Percentiles rank a stretch among this genome's conserved stretches.
phyloP scores from a whole-genome alignment of 176 grass and related monocot genomes.

The Poa annua region DNA sequence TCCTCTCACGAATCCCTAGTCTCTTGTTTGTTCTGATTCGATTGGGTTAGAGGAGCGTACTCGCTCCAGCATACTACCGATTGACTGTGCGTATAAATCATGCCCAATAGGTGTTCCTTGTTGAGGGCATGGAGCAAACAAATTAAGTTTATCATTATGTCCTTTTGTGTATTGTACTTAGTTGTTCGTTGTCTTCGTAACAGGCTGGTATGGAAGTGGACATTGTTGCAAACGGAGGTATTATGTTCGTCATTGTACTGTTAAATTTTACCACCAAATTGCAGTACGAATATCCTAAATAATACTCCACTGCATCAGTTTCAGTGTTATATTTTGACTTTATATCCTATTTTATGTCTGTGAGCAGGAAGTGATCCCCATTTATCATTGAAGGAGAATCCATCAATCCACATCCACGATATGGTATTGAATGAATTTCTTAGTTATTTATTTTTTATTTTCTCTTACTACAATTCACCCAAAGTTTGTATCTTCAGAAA shows the following conservation, averaged over 20 bases:
- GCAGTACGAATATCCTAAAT: background rate
- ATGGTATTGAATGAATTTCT: slow-evolving; percentile 59
- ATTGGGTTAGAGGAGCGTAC: background rate
- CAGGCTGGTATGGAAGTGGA: slow-evolving; percentile 92
- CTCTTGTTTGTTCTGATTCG: slow-evolving; percentile 2
- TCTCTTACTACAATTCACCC: slow-evolving; percentile 24
- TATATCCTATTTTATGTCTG: slow-evolving; percentile 30
- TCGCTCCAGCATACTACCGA: slow-evolving; percentile 4
- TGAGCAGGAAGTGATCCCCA: slow-evolving; percentile 87
- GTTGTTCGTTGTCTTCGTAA: slow-evolving; percentile 22
- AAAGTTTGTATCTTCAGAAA: slow-evolving; percentile 48
- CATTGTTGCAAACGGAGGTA: slow-evolving; percentile 96
- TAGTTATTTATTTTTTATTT: background rate
- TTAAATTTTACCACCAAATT: background rate
- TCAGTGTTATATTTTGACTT: background rate
- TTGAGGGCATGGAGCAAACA: background rate
- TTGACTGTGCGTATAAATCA: too few species aligned
- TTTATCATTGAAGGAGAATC: slow-evolving; percentile 69
- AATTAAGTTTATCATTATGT: background rate
- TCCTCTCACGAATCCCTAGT: background rate
- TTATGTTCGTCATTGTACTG: background rate
- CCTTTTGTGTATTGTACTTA: background rate
- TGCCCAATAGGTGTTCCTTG: background rate
- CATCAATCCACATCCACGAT: slow-evolving; percentile 74
- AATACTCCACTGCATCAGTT: background rate